These are phyloP conservation scores for Termitomyces sp. DNA, from an alignment of 1,284 basidiomycete species.

Conservation along the genomic window DNA sequence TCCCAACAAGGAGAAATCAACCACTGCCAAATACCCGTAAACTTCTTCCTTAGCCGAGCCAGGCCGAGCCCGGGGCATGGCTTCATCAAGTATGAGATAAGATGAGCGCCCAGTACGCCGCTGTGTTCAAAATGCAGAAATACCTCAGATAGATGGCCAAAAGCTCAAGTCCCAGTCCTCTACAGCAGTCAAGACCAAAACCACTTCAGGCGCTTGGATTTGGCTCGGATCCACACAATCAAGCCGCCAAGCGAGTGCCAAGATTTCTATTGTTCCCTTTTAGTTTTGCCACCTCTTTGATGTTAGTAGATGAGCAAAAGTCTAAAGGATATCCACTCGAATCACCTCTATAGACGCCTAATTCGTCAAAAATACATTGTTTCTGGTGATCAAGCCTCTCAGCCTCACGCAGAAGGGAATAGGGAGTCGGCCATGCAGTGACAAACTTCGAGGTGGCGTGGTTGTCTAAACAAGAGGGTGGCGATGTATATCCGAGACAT, in stretches of 20 bases:
- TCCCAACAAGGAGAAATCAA: conserved; percentile 14
- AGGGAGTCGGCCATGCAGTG: too few relatives aligned
- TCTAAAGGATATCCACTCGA: too few relatives aligned
- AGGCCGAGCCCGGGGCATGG: not conserved
- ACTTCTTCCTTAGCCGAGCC: conserved; percentile 4
- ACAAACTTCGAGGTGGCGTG: not conserved
- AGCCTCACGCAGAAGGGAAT: too few relatives aligned
- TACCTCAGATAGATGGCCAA: not conserved
- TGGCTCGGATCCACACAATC: too few relatives aligned
- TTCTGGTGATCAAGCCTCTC: not conserved
- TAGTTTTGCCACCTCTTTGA: too few relatives aligned
- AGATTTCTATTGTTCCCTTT: too few relatives aligned
- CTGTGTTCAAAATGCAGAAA: not conserved
- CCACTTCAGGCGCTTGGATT: too few relatives aligned
- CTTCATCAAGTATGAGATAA: not conserved
- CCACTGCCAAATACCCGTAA: conserved; percentile 16
- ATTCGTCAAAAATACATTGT: not conserved
- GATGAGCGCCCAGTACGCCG: not conserved
- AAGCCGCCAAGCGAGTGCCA: too few relatives aligned
- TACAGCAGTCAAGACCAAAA: not conserved
- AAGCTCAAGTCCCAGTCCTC: not conserved
- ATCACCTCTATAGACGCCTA: too few relatives aligned
- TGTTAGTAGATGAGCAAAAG: too few relatives aligned
- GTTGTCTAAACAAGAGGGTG: not conserved
- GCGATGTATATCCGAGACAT: not conserved